A percentile compares a stretch with the other conserved stretches of the same genome.
Evolutionary conservation across 2,329 filamentous ascomycete species (phyloP).

Genomic region (Cladophialophora psammophila): DNA sequence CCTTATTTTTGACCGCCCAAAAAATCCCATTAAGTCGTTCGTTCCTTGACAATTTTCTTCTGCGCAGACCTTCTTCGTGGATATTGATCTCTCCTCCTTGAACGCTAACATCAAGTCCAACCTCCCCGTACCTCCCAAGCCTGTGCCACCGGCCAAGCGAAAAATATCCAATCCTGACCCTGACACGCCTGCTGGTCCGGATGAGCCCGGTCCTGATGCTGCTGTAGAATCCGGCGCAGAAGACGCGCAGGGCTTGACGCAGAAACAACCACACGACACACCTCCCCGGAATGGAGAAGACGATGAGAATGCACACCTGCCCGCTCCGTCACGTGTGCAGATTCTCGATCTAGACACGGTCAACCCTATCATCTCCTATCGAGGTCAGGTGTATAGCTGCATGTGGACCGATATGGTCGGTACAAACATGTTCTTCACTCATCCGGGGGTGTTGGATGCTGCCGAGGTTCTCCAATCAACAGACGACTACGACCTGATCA

Average conservation of each 20-base stretch:
- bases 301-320: constrained; percentile 48
- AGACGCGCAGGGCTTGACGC: constrained; percentile 12
- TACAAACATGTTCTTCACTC: constrained; percentile 78
- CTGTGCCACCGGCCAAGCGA: constrained; percentile 28
- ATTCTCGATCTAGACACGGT: constrained; percentile 80
- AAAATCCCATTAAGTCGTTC: constrained; percentile 12
- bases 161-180: constrained; percentile 18
- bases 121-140: constrained; percentile 18
- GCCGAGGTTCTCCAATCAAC: constrained; percentile 38
- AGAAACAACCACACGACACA: constrained; percentile 39
- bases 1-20: background rate
- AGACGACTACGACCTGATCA: constrained; percentile 73
- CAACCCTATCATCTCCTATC: constrained; percentile 81
- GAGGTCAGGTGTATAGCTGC: constrained; percentile 78
- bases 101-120: constrained; percentile 47
- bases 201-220: constrained; percentile 20
- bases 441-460: constrained; percentile 57
- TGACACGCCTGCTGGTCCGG: constrained; percentile 24
- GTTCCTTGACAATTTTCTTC: constrained; percentile 26
- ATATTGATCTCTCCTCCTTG: constrained; percentile 62
- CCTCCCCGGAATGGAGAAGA: constrained; percentile 40
- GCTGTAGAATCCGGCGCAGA: constrained; percentile 10
- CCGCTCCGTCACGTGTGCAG: constrained; percentile 62
- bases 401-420: constrained; percentile 84
- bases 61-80: constrained; percentile 64